phyloP scores from a whole-genome alignment of 306 rosid species.

The Prunus armeniaca region DNA sequence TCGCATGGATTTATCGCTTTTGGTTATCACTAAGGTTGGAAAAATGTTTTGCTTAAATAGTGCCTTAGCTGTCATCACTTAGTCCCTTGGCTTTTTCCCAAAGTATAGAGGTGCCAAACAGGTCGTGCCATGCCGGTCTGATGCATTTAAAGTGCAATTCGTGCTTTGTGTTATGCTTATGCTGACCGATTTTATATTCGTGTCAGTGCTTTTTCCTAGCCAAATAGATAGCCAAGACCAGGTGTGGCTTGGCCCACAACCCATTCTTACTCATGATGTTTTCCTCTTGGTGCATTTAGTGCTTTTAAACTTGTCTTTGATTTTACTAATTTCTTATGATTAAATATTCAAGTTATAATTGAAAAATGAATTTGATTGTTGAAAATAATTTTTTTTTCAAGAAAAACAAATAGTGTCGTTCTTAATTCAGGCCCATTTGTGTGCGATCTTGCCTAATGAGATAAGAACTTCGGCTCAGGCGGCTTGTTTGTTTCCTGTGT shows the following conservation, averaged over 20 bases:
- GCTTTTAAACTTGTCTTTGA: neutral
- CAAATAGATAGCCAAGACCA: neutral
- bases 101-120: neutral
- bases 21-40: constrained; percentile 91
- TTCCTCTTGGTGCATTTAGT: neutral
- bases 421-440: neutral
- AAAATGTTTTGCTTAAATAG: neutral
- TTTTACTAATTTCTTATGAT: neutral
- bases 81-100: neutral
- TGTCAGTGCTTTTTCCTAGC: neutral
- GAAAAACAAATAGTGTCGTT: neutral
- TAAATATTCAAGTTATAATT: neutral
- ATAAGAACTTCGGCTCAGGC: neutral
- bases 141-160: neutral
- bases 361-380: neutral
- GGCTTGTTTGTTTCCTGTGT: neutral
- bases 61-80: neutral
- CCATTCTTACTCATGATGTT: neutral
- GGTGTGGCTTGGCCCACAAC: neutral
- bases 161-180: neutral
- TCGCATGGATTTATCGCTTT: constrained; percentile 93
- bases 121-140: neutral
- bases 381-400: neutral
- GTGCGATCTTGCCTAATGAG: neutral
- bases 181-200: neutral